A percentile compares a stretch with the other conserved stretches of the same genome.
Evolutionary conservation across 176 grass and related monocot genomes (phyloP).

Genomic region (Zoysia pacifica): DNA sequence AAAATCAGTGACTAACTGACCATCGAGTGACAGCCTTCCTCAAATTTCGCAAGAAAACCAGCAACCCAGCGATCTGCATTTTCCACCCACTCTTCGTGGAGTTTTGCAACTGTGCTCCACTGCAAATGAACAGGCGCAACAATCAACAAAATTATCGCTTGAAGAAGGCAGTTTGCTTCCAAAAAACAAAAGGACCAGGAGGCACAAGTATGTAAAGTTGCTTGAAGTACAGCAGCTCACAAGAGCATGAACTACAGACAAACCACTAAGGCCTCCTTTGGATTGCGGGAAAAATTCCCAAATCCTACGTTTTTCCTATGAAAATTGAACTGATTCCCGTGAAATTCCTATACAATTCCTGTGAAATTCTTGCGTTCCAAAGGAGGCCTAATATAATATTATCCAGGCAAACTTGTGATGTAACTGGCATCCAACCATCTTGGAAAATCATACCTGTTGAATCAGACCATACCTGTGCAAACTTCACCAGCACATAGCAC

Average conservation of each 20-base stretch:
- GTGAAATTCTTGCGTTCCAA: too few relatives aligned
- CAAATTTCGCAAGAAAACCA: constrained; percentile 95
- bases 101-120: constrained; percentile 73
- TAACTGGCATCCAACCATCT: too few relatives aligned
- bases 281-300: too few relatives aligned
- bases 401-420: too few relatives aligned
- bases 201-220: neutral
- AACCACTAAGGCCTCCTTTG: too few relatives aligned
- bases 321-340: too few relatives aligned
- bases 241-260: neutral
- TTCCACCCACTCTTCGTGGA: constrained; percentile 98
- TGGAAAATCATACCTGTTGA: too few relatives aligned
- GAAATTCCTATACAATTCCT: too few relatives aligned
- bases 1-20: constrained; percentile 36
- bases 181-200: neutral
- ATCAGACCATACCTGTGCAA: too few relatives aligned
- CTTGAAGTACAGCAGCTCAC: constrained; percentile 1
- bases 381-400: too few relatives aligned
- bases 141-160: neutral
- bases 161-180: neutral
- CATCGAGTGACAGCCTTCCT: constrained; percentile 96
- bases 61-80: constrained; percentile 98
- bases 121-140: constrained; percentile 34
- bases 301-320: too few relatives aligned
- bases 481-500: too few relatives aligned